Base-by-base conservation (phyloP, 1,139 yeast genomes). In the Lodderomyces parapsilosis region DNA sequence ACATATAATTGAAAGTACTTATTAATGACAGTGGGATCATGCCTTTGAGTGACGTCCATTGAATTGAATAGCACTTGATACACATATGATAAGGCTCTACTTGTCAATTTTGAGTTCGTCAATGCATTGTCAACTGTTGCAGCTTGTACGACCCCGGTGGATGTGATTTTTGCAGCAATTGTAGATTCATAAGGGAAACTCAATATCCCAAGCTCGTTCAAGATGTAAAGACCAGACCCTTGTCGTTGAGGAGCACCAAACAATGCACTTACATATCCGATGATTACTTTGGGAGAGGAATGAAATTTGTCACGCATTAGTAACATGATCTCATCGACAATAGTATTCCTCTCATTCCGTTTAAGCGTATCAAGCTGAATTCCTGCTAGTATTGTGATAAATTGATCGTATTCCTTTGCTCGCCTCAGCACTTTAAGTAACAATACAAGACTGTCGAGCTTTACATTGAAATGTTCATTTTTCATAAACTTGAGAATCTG, bases 211-310 rank as follows among this genome's bases (percentile, higher is more conserved):
- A 67, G 49, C 4, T 60, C 58, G 43, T 66, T 59, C 18, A 70
- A 52, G 1, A 62, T 44, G 1, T 49, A 39, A 11, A 64, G 47
- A 1, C 60, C 57, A 4, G 33, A 30, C 3, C n/a, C 3, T 7
- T 30, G 19, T 11, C 19, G 18, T 15, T 15, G 19, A 7, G 33
- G 33, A 7, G 33, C 19, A 15, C 50, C 34, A 46, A 61, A 70
- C 34, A 70, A 52, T 1, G 72, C 57, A 0, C 64, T 60, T 22
- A 63, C 60, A 47, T 73, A 73, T 1, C 76, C 77, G 6, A 69
- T 53, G 10, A 69, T 54, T 2, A 71, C 60, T 36, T 67, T 61
- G 1, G 76, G 74, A 6, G 68, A 60, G 4, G 49, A 47, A 0
- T 66, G 59, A 43, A 58, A 72, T 46, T 65, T 63, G 7, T 49